Percentiles rank a stretch among this genome's conserved stretches.
These are phyloP conservation scores for Gaeumannomyces tritici DNA, from an alignment of 2,329 filamentous ascomycete genomes.

Conservation along the genomic window DNA sequence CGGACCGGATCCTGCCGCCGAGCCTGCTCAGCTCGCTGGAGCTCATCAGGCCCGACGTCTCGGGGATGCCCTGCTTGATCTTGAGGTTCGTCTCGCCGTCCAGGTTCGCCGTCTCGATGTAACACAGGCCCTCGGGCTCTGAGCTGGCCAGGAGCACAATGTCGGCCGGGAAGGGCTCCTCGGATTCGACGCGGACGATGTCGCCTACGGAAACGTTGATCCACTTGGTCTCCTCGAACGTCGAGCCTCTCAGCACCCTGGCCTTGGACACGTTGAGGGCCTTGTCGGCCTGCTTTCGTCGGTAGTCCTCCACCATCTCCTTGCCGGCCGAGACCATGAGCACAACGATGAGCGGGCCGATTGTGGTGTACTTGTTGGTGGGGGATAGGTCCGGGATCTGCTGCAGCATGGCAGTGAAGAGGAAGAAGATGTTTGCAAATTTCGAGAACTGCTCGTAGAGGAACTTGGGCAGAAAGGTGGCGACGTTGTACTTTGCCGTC, in stretches of 20 bases:
- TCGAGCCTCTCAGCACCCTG: constrained; percentile 70
- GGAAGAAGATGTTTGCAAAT: constrained; percentile 98
- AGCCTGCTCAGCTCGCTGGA: constrained; percentile 76
- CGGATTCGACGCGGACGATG: constrained; percentile 85
- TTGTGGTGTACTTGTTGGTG: constrained; percentile 92
- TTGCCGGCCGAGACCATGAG: constrained; percentile 92
- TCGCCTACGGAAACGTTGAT: constrained; percentile 89
- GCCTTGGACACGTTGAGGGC: constrained; percentile 83
- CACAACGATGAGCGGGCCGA: constrained; percentile 85
- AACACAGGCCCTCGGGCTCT: constrained; percentile 93
- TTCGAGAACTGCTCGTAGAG: constrained; percentile 98
- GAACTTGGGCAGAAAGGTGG: constrained; percentile 94
- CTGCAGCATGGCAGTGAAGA: constrained; percentile 90
- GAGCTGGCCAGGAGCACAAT: constrained; percentile 87
- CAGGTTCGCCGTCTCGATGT: constrained; percentile 96
- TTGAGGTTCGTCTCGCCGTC: constrained; percentile 98
- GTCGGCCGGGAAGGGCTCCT: constrained; percentile 91
- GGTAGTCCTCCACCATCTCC: constrained; percentile 87
- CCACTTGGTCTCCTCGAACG: constrained; percentile 84
- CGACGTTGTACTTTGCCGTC: constrained; percentile 91
- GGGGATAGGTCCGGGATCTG: constrained; percentile 93
- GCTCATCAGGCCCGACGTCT: constrained; percentile 82
- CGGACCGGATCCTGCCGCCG: constrained; percentile 79
- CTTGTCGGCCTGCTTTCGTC: constrained; percentile 78
- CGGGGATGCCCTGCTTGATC: constrained; percentile 94